phyloP scores from a whole-genome alignment of 805 yeast species.

The Maudiozyma bulderi region DNA sequence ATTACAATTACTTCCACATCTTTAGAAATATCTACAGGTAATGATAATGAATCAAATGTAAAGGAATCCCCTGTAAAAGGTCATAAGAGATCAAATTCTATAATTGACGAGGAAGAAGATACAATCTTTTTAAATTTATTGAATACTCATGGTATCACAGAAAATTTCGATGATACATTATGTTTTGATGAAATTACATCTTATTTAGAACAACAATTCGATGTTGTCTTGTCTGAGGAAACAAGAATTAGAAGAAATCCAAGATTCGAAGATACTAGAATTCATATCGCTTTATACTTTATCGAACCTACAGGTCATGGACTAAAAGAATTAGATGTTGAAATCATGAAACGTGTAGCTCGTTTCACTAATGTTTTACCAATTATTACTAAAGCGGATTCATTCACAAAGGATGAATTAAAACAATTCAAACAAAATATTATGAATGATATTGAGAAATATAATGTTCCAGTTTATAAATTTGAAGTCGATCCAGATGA shows the following conservation, averaged over 20 bases:
- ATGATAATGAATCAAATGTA: conserved; percentile 5
- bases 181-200: conserved; percentile 58
- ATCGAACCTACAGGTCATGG: conserved; percentile 75
- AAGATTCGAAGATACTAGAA: conserved; percentile 65
- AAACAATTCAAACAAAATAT: conserved; percentile 49
- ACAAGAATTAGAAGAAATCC: conserved; percentile 82
- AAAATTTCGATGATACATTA: conserved; percentile 59
- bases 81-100: background rate
- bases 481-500: conserved; percentile 64
- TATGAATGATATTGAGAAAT: conserved; percentile 52
- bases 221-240: conserved; percentile 73
- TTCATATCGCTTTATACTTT: conserved; percentile 64
- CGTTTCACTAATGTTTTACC: conserved; percentile 70
- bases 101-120: conserved; percentile 17
- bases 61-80: background rate
- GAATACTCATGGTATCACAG: conserved; percentile 75
- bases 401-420: conserved; percentile 56
- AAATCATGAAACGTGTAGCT: conserved; percentile 59
- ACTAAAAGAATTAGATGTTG: conserved; percentile 61
- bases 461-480: conserved; percentile 65
- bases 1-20: conserved; percentile 50
- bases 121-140: conserved; percentile 50
- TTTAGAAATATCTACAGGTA: conserved; percentile 22
- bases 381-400: conserved; percentile 59
- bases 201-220: conserved; percentile 69